A percentile compares a stretch with the other conserved stretches of the same genome.
Evolutionary conservation across 169 alveolate genomes (phyloP).

Genomic region (Babesia bigemina): DNA sequence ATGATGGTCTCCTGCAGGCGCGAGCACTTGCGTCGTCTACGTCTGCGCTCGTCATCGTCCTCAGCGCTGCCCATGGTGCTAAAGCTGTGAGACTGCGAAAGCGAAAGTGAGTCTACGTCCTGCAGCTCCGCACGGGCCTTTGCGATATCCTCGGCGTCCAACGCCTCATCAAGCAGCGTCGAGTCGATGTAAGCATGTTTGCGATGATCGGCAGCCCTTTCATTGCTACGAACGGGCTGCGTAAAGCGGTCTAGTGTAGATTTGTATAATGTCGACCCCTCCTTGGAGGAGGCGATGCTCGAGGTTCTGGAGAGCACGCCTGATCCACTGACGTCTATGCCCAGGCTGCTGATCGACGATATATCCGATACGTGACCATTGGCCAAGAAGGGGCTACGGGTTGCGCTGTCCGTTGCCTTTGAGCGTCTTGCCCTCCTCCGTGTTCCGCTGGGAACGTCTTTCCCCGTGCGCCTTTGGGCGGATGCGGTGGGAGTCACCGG

Average conservation of each 20-base stretch:
- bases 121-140: conserved; percentile 31
- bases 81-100: not conserved
- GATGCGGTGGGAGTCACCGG: too few relatives aligned
- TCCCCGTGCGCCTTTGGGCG: too few relatives aligned
- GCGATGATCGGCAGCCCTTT: conserved; percentile 1
- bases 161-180: conserved; percentile 40
- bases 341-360: not conserved
- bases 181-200: conserved; percentile 1
- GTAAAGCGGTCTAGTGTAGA: not conserved
- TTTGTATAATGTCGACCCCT: not conserved
- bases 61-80: not conserved
- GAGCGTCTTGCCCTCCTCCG: too few relatives aligned
- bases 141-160: conserved; percentile 36
- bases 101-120: conserved; percentile 22
- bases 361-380: not conserved
- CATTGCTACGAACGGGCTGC: not conserved
- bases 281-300: not conserved
- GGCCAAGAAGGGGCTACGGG: too few relatives aligned
- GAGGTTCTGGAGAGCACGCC: too few relatives aligned
- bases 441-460: too few relatives aligned
- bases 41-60: conserved; percentile 42
- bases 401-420: too few relatives aligned
- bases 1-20: conserved; percentile 62
- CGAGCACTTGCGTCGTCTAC: conserved; percentile 35
- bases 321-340: not conserved